phyloP scores from a whole-genome alignment of 345 rosid species.

The Syzygium jambos region DNA sequence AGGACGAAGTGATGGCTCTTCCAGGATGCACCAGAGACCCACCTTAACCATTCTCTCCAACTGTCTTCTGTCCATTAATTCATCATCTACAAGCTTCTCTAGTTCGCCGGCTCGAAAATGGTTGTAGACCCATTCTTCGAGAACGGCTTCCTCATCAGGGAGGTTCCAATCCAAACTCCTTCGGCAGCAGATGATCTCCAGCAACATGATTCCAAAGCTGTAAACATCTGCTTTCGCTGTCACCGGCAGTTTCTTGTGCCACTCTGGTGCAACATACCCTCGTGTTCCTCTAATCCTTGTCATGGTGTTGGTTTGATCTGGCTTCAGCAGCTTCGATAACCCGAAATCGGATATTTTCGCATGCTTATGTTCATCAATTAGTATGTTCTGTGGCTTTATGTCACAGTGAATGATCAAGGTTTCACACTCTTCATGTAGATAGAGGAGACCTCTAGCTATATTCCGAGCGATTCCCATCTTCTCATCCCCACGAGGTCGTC shows the following conservation, averaged over 20 bases:
- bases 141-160: constrained; percentile 3
- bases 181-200: constrained; percentile 13
- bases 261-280: constrained; percentile 17
- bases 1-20: constrained; percentile 11
- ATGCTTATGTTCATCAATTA: constrained; percentile 3
- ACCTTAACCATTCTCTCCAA: constrained; percentile 3
- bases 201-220: constrained; percentile 18
- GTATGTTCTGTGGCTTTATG: constrained; percentile 18
- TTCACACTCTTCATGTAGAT: constrained; percentile 15
- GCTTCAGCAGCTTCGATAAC: constrained; percentile 5
- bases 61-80: constrained; percentile 8
- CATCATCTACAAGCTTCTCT: not conserved
- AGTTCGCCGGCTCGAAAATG: constrained; percentile 1
- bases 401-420: constrained; percentile 20
- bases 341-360: constrained; percentile 16
- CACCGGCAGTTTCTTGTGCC: constrained; percentile 13
- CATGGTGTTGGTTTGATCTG: constrained; percentile 14
- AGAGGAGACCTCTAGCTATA: constrained; percentile 14
- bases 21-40: constrained; percentile 14
- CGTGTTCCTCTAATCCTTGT: constrained; percentile 14
- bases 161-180: constrained; percentile 1
- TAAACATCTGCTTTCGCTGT: constrained; percentile 18
- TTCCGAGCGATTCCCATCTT: constrained; percentile 6
- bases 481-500: not conserved
- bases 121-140: constrained; percentile 8